phyloP scores from a whole-genome alignment of 345 rosid genomes.

The Sisymbrium altissimum region DNA sequence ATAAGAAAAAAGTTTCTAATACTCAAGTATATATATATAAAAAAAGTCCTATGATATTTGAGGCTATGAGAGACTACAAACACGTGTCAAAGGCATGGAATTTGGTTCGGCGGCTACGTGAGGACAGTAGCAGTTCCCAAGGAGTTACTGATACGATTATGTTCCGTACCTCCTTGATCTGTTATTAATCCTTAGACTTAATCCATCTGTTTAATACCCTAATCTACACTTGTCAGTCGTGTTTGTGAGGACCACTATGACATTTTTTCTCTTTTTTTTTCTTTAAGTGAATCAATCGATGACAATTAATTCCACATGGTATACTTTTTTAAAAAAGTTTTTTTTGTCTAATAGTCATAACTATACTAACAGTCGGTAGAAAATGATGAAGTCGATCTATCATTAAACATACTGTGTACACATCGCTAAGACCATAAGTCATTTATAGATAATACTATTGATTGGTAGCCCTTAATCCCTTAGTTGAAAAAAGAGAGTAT shows the following conservation, averaged over 20 bases:
- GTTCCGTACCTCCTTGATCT: not conserved
- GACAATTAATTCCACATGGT: constrained; percentile 7
- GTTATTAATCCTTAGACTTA: not conserved
- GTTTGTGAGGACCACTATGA: constrained; percentile 7
- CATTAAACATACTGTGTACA: not conserved
- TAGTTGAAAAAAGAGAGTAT: not conserved
- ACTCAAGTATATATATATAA: not conserved
- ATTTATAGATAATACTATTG: not conserved
- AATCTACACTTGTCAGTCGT: not conserved
- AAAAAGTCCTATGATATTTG: not conserved
- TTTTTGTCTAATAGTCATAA: not conserved
- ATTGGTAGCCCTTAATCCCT: not conserved
- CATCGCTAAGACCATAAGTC: not conserved
- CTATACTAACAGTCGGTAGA: not conserved
- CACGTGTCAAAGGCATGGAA: constrained; percentile 19
- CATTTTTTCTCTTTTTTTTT: not conserved
- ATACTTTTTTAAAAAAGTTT: not conserved
- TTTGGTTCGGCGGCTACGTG: constrained; percentile 19
- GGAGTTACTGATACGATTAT: not conserved
- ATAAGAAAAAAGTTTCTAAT: not conserved
- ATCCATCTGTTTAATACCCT: not conserved
- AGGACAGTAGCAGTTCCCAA: constrained; percentile 27
- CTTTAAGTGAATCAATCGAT: not conserved
- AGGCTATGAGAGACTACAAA: not conserved
- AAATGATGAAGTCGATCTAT: not conserved